Base-by-base conservation (phyloP, 2,329 filamentous ascomycete species). In the Nemania serpens region DNA sequence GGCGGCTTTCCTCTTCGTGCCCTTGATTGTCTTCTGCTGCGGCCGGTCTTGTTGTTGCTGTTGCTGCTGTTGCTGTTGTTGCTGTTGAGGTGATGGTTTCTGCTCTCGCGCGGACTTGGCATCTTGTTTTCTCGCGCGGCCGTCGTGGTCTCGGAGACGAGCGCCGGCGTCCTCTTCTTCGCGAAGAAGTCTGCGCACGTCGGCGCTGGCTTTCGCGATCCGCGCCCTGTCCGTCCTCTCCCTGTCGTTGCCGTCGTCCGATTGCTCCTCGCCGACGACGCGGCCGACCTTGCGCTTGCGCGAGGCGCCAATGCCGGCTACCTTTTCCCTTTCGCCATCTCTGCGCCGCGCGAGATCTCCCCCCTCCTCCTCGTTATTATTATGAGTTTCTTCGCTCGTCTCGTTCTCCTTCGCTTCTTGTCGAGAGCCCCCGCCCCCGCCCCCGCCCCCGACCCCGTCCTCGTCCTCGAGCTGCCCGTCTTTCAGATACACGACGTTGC, bases 221-320 rank as follows among this genome's bases (percentile, higher is more conserved):
- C 56, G 63, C 22, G 56, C 56, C 25, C 59, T 20, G 18, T 43
- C 25, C 54, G 37, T 60, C 48, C 43, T 66, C 15, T 61, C 37
- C 39, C 47, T 53, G 41, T 17, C 5, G 65, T 69, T 67, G 5
- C 57, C 63, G 7, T 58, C 63, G 7, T 71, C 68, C 2, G 73
- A 71, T 3, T 70, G 73, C 10, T 62, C 70, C 1, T 69, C 72
- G 13, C 81, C 81, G 33, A 86, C 70, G 3, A 85, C 72, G 68
- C 77, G 82, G 15, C 80, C 83, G 6, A 78, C 78, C 64, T 84
- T 88, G 67, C 84, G 81, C 71, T 87, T 88, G 72, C 80, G 81
- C 5, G 75, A 74, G 2, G 65, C 76, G 17, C 81, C 81, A 48
- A 82, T 80, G 1, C 68, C 75, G 6, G 76, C 76, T 1, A 77